Evolutionary conservation across 139 green algal genomes (phyloP).

Genomic region (Pedinophyceae sp.): DNA sequence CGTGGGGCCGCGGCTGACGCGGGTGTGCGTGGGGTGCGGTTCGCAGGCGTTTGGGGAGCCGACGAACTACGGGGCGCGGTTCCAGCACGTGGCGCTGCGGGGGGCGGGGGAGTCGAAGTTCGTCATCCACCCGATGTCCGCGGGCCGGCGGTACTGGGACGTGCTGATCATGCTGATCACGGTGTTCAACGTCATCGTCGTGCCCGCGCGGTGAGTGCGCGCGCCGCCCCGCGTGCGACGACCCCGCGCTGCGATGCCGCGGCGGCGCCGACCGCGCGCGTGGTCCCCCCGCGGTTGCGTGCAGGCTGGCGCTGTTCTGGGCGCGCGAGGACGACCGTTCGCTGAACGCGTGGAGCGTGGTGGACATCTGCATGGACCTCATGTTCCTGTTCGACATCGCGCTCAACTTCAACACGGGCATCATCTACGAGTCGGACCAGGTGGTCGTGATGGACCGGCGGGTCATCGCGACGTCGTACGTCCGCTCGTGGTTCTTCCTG

Average conservation of each 20-base stretch:
- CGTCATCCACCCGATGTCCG: not conserved
- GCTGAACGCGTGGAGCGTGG: not conserved
- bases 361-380: not conserved
- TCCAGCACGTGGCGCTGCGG: no score
- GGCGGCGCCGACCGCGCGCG: no score
- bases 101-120: no score
- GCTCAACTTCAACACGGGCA: not conserved
- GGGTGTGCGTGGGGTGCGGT: no score
- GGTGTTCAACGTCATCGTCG: not conserved
- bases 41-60: no score
- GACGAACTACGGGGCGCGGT: no score
- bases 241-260: no score
- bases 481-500: conserved; percentile 8
- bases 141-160: not conserved
- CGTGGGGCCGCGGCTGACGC: no score
- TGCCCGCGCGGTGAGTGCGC: no score
- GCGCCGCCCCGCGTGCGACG: no score
- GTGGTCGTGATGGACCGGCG: conserved; percentile 11
- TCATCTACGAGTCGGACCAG: not conserved
- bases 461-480: conserved; percentile 6
- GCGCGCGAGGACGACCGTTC: not conserved
- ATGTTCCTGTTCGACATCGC: not conserved
- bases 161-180: not conserved
- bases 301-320: not conserved
- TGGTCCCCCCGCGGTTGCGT: no score